A percentile compares a stretch with the other conserved stretches of the same genome.
These are phyloP conservation scores for Tanacetum coccineum DNA, from an alignment of 129 eudicot species.

Conservation along the genomic window DNA sequence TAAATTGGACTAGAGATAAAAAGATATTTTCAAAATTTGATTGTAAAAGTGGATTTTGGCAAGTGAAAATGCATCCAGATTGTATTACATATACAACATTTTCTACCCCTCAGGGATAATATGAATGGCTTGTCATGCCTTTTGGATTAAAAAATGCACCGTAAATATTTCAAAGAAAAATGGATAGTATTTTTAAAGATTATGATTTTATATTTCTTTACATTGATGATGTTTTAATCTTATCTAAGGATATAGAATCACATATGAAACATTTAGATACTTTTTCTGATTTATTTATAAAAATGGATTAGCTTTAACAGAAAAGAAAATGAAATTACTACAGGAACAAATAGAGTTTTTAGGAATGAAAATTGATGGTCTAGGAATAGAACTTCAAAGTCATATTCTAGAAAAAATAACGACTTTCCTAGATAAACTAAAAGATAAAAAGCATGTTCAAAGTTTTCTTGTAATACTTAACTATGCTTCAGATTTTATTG, in stretches of 20 bases:
- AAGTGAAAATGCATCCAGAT: not conserved
- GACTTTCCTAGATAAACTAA: not conserved
- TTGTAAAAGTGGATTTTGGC: not conserved
- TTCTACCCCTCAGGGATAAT: not conserved
- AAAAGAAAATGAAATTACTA: not conserved
- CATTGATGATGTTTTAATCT: not conserved
- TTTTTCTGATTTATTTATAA: not conserved
- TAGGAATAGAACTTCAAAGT: not conserved
- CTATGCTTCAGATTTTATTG: not conserved
- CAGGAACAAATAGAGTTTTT: not conserved
- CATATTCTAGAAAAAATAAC: not conserved
- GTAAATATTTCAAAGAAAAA: not conserved
- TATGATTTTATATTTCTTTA: not conserved
- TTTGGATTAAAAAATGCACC: not conserved
- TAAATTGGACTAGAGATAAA: not conserved
- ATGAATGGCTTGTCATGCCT: not conserved
- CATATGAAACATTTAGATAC: not conserved
- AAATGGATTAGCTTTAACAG: not conserved
- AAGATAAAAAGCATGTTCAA: not conserved
- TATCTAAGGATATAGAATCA: not conserved
- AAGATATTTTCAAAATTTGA: not conserved
- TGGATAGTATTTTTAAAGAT: not conserved
- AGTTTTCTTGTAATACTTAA: not conserved
- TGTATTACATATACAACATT: not conserved
- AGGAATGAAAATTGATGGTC: not conserved